phyloP scores from a whole-genome alignment of 176 grass and related monocot species.

The Bonia amplexicaulis region DNA sequence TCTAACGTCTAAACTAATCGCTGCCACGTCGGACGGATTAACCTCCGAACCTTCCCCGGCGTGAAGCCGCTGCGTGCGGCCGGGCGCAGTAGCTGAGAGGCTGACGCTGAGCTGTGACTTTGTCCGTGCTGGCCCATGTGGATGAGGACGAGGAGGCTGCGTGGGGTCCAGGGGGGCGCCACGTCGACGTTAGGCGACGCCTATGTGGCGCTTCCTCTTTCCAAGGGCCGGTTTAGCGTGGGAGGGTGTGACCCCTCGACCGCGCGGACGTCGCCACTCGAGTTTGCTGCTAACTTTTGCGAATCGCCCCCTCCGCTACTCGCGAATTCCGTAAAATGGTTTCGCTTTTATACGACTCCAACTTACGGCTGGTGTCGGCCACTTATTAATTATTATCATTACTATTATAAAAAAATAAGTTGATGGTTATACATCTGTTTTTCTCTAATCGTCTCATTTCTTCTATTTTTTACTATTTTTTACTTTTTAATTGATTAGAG shows the following conservation, averaged over 20 bases:
- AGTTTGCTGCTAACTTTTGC: neutral
- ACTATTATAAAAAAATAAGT: too few relatives aligned
- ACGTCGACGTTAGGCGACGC: conserved; percentile 11
- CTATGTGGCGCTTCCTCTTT: conserved; percentile 46
- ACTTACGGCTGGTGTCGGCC: neutral
- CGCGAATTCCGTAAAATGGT: neutral
- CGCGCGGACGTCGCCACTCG: neutral
- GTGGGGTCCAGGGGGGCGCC: conserved; percentile 5
- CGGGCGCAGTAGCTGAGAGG: neutral
- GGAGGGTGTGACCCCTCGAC: neutral
- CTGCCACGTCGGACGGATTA: conserved; percentile 28
- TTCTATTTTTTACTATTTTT: too few relatives aligned
- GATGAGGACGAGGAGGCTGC: neutral
- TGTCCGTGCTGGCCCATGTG: neutral
- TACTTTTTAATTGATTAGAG: too few relatives aligned
- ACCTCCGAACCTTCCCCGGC: neutral
- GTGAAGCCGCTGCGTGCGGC: neutral
- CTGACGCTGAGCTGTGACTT: conserved; percentile 27
- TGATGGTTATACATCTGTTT: too few relatives aligned
- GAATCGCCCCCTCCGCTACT: neutral
- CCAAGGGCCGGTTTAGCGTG: conserved; percentile 31
- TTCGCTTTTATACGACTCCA: neutral
- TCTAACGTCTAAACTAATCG: neutral
- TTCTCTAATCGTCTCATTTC: too few relatives aligned
- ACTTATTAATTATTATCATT: too few relatives aligned